Percentiles rank a stretch among this genome's conserved stretches.
Evolutionary conservation across 2,329 filamentous ascomycete genomes (phyloP).

Genomic region (Colletotrichum somersetense): DNA sequence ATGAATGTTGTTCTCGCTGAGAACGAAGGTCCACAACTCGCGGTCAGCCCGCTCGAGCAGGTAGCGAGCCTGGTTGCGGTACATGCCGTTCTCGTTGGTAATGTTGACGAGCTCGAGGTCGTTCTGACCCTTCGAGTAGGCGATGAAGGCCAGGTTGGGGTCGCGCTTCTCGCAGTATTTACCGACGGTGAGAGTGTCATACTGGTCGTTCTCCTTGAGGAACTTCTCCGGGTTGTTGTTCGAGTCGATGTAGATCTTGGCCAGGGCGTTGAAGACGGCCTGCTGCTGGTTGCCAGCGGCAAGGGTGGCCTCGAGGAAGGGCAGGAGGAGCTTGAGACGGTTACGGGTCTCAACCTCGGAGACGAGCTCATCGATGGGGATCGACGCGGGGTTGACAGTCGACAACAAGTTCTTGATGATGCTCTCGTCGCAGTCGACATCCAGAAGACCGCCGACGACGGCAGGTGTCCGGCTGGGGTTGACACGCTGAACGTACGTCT

Average conservation of each 20-base stretch:
- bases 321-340: slow-evolving; percentile 92
- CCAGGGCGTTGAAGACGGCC: slow-evolving; percentile 95
- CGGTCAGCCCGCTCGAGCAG: slow-evolving; percentile 88
- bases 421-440: slow-evolving; percentile 96
- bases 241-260: slow-evolving; percentile 99
- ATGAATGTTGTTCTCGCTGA: slow-evolving; percentile 96
- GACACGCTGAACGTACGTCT: slow-evolving; percentile 96
- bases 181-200: slow-evolving; percentile 90
- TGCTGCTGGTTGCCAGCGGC: slow-evolving; percentile 94
- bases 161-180: slow-evolving; percentile 99
- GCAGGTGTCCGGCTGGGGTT: slow-evolving; percentile 92
- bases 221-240: slow-evolving; percentile 99
- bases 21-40: slow-evolving; percentile 94
- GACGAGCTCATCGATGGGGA: slow-evolving; percentile 95
- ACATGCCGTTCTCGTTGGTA: slow-evolving; percentile 99
- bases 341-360: slow-evolving; percentile 96
- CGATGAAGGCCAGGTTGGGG: slow-evolving; percentile 93
- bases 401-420: slow-evolving; percentile 93
- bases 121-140: slow-evolving; percentile 96
- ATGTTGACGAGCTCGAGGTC: slow-evolving; percentile 97
- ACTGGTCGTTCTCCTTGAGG: slow-evolving; percentile 96
- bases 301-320: slow-evolving; percentile 94
- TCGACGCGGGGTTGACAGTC: slow-evolving; percentile 85
- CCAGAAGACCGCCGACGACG: slow-evolving; percentile 91
- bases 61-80: slow-evolving; percentile 96